Evolutionary conservation across 2,329 filamentous ascomycete species (phyloP).

Genomic region (Curvularia verruculosa): DNA sequence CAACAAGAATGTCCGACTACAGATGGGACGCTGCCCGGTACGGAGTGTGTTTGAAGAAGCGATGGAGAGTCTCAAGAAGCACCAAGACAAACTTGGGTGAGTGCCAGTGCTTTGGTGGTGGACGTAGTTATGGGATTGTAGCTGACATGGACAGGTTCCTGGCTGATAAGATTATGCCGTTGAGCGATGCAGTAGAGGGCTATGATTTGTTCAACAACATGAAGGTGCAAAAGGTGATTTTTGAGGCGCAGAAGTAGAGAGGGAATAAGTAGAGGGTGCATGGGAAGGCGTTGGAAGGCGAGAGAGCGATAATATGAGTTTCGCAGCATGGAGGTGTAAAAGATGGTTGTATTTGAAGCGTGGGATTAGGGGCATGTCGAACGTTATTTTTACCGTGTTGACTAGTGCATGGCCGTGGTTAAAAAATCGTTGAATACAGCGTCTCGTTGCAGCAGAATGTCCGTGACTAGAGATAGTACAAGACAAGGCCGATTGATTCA

Average conservation of each 20-base stretch:
- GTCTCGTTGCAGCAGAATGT: no score
- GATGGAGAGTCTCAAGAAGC: slow-evolving; percentile 53
- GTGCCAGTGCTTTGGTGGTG: slow-evolving; percentile 10
- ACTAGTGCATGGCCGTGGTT: no score
- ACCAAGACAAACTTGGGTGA: slow-evolving; percentile 57
- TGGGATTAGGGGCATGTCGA: no score
- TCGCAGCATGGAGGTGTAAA: no score
- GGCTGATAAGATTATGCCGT: slow-evolving; percentile 59
- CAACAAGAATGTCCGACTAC: slow-evolving; percentile 57
- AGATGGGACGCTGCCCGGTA: slow-evolving; percentile 59
- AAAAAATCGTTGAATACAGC: no score
- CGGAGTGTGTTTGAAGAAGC: slow-evolving; percentile 57
- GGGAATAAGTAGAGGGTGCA: slow-evolving; percentile 17
- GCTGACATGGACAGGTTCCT: slow-evolving; percentile 50
- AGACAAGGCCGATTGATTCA: no score
- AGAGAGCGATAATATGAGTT: no score
- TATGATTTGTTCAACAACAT: slow-evolving; percentile 61
- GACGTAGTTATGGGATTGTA: not conserved
- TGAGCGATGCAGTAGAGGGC: slow-evolving; percentile 58
- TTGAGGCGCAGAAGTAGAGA: slow-evolving; percentile 54
- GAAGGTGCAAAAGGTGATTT: slow-evolving; percentile 61
- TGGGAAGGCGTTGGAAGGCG: slow-evolving; percentile 7
- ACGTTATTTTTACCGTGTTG: no score
- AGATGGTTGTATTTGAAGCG: no score
- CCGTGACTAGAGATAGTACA: no score